Base-by-base conservation (phyloP, 2,329 filamentous ascomycete genomes). In the Arachnomyces sp. region DNA sequence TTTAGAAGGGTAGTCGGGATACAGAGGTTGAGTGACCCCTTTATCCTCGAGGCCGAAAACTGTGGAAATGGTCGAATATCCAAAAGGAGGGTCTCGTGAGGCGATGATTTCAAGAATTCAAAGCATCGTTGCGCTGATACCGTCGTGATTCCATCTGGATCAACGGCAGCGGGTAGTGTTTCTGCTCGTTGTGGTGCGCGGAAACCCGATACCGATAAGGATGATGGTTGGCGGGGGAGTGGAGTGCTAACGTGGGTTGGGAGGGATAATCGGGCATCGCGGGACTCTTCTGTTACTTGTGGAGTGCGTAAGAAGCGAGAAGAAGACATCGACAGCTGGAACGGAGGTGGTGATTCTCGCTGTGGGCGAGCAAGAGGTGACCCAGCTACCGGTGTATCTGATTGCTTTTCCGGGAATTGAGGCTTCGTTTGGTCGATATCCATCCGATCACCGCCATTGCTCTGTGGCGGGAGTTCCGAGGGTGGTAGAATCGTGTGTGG, bases 1-100 rank as follows among this genome's bases (percentile, higher is more conserved):
- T 96, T 96, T 13, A 98, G 66, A 11, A 98, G 68, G 0, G 90
- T 96, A 0, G 92, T 96, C 0, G 92, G 92, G 45, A 96, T 94
- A 57, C 92, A 96, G 4, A 98, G 70, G 57, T 93, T 96, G 25
- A 98, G 66, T 0, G 90, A 86, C n/a, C 82, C 81, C 36, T 72
- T 67, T 40, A 96, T 84, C 20, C 84, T 79, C 15, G 84, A 81
- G 34, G 77, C 72, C 1, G 80, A 75, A 56, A 83, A 95, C 49
- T 90, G 86, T 14, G 88, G 87, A 18, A 82, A 85, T 0, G 93
- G 88, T 30, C 92, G 79, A 15, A 96, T 75, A 58, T 98, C 92
- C 3, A 98, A 67, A 1, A 96, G 58, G 25, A 98, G 66, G 1
- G 85, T 63, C 34, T 74, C 62, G 31, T 74, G 65, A n/a, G 60